These are phyloP conservation scores for Penicillium coprophilum DNA, from an alignment of 495 filamentous ascomycete genomes.

Conservation along the genomic window DNA sequence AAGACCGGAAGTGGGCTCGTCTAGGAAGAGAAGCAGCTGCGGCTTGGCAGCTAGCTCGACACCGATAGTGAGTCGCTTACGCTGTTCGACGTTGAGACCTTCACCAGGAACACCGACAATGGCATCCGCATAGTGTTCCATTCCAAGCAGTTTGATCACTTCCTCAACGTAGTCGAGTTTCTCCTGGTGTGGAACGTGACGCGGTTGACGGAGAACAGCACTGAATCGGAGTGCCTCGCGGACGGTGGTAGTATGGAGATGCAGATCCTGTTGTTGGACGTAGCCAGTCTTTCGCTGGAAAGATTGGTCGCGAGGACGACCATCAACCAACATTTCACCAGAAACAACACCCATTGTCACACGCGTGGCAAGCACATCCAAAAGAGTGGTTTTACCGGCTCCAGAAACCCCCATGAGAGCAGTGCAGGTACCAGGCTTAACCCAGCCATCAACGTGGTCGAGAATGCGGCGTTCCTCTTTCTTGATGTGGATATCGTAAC, in stretches of 20 bases:
- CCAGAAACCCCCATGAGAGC: slow-evolving; percentile 64
- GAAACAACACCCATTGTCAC: slow-evolving; percentile 53
- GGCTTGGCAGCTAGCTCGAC: slow-evolving; percentile 91
- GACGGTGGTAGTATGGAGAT: slow-evolving; percentile 81
- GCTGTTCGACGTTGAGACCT: slow-evolving; percentile 86
- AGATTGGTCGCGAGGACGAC: slow-evolving; percentile 61
- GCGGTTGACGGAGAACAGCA: slow-evolving; percentile 81
- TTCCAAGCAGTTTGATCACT: slow-evolving; percentile 89
- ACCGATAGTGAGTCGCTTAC: slow-evolving; percentile 85
- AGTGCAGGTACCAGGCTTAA: slow-evolving; percentile 66
- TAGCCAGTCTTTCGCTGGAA: slow-evolving; percentile 96
- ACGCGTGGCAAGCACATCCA: slow-evolving; percentile 60
- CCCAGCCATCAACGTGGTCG: slow-evolving; percentile 63
- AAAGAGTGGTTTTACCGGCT: slow-evolving; percentile 67
- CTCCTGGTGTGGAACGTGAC: slow-evolving; percentile 64
- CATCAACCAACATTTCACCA: slow-evolving; percentile 57
- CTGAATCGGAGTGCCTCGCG: slow-evolving; percentile 81
- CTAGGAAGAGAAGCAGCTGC: slow-evolving; percentile 79
- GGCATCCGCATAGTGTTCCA: slow-evolving; percentile 57
- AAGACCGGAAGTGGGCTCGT: slow-evolving; percentile 87
- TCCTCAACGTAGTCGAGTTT: slow-evolving; percentile 89
- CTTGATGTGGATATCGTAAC: slow-evolving; percentile 68
- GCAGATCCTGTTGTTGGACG: slow-evolving; percentile 94
- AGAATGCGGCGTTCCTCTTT: slow-evolving; percentile 58
- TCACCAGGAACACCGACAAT: slow-evolving; percentile 47